Base-by-base conservation (phyloP, 2,329 filamentous ascomycete genomes). In the Aplosporella prunicola region DNA sequence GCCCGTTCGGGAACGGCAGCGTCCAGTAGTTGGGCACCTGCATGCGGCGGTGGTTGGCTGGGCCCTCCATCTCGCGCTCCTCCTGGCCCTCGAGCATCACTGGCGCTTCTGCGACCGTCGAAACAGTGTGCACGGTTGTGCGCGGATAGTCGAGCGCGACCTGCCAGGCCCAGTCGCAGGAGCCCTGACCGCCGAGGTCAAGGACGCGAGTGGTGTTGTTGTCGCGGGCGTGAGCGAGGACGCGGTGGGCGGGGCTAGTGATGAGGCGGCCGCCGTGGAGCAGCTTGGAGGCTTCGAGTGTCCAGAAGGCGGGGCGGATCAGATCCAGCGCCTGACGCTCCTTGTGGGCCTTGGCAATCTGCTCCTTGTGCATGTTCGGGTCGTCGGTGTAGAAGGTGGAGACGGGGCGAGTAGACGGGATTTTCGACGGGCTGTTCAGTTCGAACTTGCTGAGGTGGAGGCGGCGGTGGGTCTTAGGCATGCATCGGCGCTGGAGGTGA, bases 131-230 rank as follows among this genome's bases (percentile, higher is more conserved):
- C 37, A 95, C 76, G 56, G 85, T 87, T 40, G 83, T 74, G 56
- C 85, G 80, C 13, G 84, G 85, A 59, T 88, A 91, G 56, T 89
- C 81, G 32, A 83, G 71, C 1, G 91, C 87, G 41, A 86, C 82
- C 55, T 91, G 80, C 91, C 91, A 98, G 15, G 84, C 89, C 91
- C 91, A 98, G 60, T 93, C 87, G 55, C 86, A 89, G 10, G 82
- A 77, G 0, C 81, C 72, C 54, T 89, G 80, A 29, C 88, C 88
- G 32, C 84, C 87, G 22, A 95, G 77, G 55, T 96, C 89, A 17
- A 96, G 73, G 40, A 95, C 80, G 14, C 72, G 71, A 58, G 79
- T 78, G 38, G 74, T 70, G 28, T 81, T 68, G 11, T 78, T 78
- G 4, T 75, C 72, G 16, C 71, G 71, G 47, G 82, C 74, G 35